Evolutionary conservation across 1,284 basidiomycete genomes (phyloP).

Genomic region (Filobasidium uniguttulatum): DNA sequence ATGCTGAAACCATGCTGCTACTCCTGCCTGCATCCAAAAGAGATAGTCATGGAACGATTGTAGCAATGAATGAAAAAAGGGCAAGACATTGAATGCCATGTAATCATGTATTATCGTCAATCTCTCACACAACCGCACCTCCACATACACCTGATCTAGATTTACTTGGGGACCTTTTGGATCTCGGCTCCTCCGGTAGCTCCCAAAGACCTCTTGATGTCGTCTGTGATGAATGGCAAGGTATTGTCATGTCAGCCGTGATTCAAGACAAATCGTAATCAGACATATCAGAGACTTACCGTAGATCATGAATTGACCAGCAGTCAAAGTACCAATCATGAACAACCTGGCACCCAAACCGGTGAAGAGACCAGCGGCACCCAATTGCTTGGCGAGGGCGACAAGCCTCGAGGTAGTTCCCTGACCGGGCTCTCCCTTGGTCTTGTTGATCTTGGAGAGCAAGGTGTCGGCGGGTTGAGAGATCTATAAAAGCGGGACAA

Average conservation of each 20-base stretch:
- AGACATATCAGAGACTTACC: slow-evolving; percentile 5
- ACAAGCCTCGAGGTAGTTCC: slow-evolving; percentile 40
- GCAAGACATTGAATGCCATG: too few species aligned
- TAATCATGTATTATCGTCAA: too few species aligned
- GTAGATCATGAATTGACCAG: slow-evolving; percentile 39
- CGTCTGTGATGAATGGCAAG: not conserved
- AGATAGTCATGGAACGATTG: too few species aligned
- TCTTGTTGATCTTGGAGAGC: slow-evolving; percentile 45
- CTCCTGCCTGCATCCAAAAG: too few species aligned
- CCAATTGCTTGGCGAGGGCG: slow-evolving; percentile 40
- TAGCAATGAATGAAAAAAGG: too few species aligned
- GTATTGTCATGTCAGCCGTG: not conserved
- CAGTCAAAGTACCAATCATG: slow-evolving; percentile 45
- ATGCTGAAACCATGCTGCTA: too few species aligned
- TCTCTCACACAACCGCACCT: too few species aligned
- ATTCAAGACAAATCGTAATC: not conserved
- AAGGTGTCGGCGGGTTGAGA: slow-evolving; percentile 47
- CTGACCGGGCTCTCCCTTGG: slow-evolving; percentile 44
- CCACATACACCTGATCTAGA: too few species aligned
- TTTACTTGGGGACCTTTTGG: slow-evolving; percentile 29
- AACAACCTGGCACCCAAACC: slow-evolving; percentile 33
- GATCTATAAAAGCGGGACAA: slow-evolving; percentile 24
- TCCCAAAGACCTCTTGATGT: slow-evolving; percentile 40
- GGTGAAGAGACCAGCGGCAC: slow-evolving; percentile 43
- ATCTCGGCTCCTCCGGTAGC: slow-evolving; percentile 41